A percentile compares a stretch with the other conserved stretches of the same genome.
These are phyloP conservation scores for Backusella morwellensis DNA, from an alignment of 192 early-diverging fungal genomes.

Conservation along the genomic window DNA sequence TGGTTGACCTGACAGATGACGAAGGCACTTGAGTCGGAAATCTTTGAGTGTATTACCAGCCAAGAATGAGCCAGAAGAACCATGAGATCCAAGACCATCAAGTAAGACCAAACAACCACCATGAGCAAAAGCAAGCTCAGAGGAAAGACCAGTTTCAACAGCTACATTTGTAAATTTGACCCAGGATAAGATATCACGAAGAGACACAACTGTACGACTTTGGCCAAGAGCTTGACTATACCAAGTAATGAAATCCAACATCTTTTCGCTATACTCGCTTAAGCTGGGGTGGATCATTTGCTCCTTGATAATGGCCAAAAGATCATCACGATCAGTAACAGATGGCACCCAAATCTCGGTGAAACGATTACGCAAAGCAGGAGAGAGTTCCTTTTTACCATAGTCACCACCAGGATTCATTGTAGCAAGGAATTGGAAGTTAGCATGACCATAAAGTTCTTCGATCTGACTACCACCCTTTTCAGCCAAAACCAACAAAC, in stretches of 20 bases:
- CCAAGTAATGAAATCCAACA: slow-evolving; percentile 86
- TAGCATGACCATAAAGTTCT: slow-evolving; percentile 60
- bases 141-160: slow-evolving; percentile 44
- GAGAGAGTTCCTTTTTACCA: slow-evolving; percentile 97
- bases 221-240: slow-evolving; percentile 62
- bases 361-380: slow-evolving; percentile 96
- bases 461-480: slow-evolving; percentile 76
- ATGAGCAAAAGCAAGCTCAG: slow-evolving; percentile 66
- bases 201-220: slow-evolving; percentile 58
- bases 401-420: slow-evolving; percentile 99
- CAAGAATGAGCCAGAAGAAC: slow-evolving; percentile 48
- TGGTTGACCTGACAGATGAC: slow-evolving; percentile 38
- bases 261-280: slow-evolving; percentile 46
- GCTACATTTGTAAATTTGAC: slow-evolving; percentile 74
- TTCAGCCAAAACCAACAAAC: slow-evolving; percentile 87
- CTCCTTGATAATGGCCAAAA: slow-evolving; percentile 60
- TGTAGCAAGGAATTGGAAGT: slow-evolving; percentile 93
- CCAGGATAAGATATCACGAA: slow-evolving; percentile 95
- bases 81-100: slow-evolving; percentile 90
- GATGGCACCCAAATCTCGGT: slow-evolving; percentile 97
- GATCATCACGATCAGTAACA: slow-evolving; percentile 76
- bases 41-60: slow-evolving; percentile 46
- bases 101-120: slow-evolving; percentile 90
- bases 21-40: slow-evolving; percentile 47
- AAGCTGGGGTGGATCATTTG: slow-evolving; percentile 43